Evolutionary conservation across 805 yeast species (phyloP).

Genomic region (Metschnikowia aberdeeniae): DNA sequence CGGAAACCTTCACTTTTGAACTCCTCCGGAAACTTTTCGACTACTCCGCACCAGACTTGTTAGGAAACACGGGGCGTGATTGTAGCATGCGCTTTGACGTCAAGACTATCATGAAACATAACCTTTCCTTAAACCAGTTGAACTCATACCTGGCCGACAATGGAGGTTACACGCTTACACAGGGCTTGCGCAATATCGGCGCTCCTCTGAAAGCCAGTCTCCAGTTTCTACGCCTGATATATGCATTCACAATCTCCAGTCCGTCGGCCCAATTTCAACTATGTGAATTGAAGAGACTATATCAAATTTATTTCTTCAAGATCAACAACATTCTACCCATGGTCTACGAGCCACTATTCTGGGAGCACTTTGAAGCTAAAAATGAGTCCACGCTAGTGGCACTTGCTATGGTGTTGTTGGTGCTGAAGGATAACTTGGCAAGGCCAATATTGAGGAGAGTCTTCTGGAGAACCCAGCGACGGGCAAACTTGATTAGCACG

Average conservation of each 20-base stretch:
- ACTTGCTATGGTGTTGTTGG: slow-evolving; percentile 27
- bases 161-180: neutral
- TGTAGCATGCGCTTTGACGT: neutral
- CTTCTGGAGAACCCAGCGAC: slow-evolving; percentile 14
- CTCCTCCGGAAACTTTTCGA: slow-evolving; percentile 18
- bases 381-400: slow-evolving; percentile 20
- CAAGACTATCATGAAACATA: neutral
- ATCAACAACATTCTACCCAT: slow-evolving; percentile 33
- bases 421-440: slow-evolving; percentile 25
- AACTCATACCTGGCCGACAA: neutral
- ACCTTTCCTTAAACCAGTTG: neutral
- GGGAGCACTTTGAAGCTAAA: slow-evolving; percentile 23
- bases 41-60: slow-evolving; percentile 18
- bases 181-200: neutral
- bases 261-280: slow-evolving; percentile 20
- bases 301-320: slow-evolving; percentile 29
- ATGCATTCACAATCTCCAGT: slow-evolving; percentile 36
- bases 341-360: slow-evolving; percentile 24
- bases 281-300: slow-evolving; percentile 19
- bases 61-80: neutral
- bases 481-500: neutral
- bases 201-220: slow-evolving; percentile 5
- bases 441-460: slow-evolving; percentile 23
- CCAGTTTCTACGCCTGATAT: slow-evolving; percentile 29
- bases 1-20: slow-evolving; percentile 1